A percentile compares a stretch with the other conserved stretches of the same genome.
These are phyloP conservation scores for Penicillium sp. DNA, from an alignment of 2,329 filamentous ascomycete species.

Conservation along the genomic window DNA sequence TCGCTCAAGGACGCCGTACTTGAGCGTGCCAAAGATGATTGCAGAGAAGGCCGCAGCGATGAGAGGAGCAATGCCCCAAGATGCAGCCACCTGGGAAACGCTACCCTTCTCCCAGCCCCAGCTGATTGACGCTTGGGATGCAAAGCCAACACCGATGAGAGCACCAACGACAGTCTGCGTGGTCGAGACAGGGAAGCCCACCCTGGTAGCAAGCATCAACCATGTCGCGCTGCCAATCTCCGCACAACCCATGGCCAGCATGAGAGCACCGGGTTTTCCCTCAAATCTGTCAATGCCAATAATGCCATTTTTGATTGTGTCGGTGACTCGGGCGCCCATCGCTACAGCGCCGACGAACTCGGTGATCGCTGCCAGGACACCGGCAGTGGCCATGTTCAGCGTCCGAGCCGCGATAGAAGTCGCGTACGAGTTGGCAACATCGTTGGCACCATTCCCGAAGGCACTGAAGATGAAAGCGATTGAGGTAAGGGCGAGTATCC, in stretches of 20 bases:
- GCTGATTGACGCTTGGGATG: constrained; percentile 19
- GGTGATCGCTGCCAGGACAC: constrained; percentile 49
- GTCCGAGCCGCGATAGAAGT: constrained; percentile 53
- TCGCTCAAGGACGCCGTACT: constrained; percentile 51
- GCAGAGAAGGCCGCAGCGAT: constrained; percentile 51
- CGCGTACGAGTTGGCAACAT: constrained; percentile 57
- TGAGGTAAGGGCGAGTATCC: constrained; percentile 29
- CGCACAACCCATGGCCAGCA: constrained; percentile 40
- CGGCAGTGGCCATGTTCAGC: constrained; percentile 53
- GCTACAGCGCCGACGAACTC: constrained; percentile 55
- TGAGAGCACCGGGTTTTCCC: constrained; percentile 34
- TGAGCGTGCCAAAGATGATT: constrained; percentile 51
- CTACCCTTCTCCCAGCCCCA: constrained; percentile 44
- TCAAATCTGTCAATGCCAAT: constrained; percentile 41
- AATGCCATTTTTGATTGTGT: constrained; percentile 47
- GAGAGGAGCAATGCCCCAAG: constrained; percentile 51
- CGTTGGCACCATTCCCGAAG: constrained; percentile 35
- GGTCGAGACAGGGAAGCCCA: constrained; percentile 44
- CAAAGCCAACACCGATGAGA: constrained; percentile 31
- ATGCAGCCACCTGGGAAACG: constrained; percentile 49
- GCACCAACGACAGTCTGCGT: constrained; percentile 43
- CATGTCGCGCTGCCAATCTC: constrained; percentile 38
- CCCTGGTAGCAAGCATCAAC: constrained; percentile 36
- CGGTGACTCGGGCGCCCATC: constrained; percentile 48
- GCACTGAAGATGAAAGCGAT: constrained; percentile 30